These are phyloP conservation scores for Tephrocybe sp. DNA, from an alignment of 768 basidiomycete species.

Conservation along the genomic window DNA sequence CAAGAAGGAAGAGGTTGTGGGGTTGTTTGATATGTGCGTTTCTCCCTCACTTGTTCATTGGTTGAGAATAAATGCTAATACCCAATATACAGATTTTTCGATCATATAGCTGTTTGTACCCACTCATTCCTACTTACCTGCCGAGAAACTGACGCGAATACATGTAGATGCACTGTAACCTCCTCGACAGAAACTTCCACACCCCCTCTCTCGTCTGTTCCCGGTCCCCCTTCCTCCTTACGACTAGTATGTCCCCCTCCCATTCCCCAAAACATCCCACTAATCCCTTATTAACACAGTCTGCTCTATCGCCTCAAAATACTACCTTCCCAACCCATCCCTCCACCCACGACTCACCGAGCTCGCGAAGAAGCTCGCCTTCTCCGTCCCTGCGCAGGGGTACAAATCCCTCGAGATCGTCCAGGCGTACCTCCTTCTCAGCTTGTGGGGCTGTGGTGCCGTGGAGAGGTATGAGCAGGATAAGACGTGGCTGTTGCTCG, in stretches of 20 bases:
- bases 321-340: conserved; percentile 80
- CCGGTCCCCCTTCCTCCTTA: conserved; percentile 91
- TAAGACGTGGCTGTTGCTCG: conserved; percentile 87
- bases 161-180: conserved; percentile 71
- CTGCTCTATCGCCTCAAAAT: conserved; percentile 92
- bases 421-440: conserved; percentile 89
- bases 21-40: conserved; percentile 85
- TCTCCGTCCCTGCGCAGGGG: conserved; percentile 79
- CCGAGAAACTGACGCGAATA: conserved; percentile 4
- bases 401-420: conserved; percentile 96
- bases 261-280: not conserved
- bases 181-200: conserved; percentile 88
- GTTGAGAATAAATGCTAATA: not conserved
- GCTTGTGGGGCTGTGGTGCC: conserved; percentile 90
- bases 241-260: conserved; percentile 65
- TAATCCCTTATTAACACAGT: conserved; percentile 48
- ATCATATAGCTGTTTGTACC: conserved; percentile 71
- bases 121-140: conserved; percentile 1
- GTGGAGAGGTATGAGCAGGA: conserved; percentile 97
- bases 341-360: conserved; percentile 79
- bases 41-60: conserved; percentile 7
- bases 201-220: conserved; percentile 93
- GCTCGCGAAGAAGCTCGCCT: conserved; percentile 85
- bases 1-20: conserved; percentile 84
- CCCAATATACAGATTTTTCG: conserved; percentile 65